These are phyloP conservation scores for Acacia pycnantha DNA, from an alignment of 331 rosid species.

Conservation along the genomic window DNA sequence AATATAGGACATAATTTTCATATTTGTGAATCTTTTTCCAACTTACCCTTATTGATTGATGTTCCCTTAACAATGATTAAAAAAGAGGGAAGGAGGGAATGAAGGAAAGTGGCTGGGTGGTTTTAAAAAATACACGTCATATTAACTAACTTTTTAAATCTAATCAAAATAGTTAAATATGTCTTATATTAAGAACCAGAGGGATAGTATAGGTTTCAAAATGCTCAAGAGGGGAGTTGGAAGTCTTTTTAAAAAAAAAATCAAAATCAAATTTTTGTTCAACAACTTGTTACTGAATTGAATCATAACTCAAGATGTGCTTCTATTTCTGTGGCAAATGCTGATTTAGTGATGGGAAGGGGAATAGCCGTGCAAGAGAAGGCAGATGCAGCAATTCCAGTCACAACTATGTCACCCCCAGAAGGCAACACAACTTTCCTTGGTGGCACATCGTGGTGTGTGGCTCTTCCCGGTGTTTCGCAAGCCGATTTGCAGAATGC, in stretches of 20 bases:
- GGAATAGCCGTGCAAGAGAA: constrained; percentile 56
- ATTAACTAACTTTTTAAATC: too few species aligned
- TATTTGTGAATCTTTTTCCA: too few species aligned
- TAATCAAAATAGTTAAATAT: too few species aligned
- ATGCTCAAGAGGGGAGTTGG: background rate
- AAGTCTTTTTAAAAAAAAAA: background rate
- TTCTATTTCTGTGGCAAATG: background rate
- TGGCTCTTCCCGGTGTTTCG: constrained; percentile 75
- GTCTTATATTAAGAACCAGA: too few species aligned
- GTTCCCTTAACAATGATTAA: too few species aligned
- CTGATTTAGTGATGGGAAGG: constrained; percentile 37
- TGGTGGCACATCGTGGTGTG: constrained; percentile 91
- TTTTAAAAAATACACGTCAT: too few species aligned
- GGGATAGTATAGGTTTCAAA: background rate
- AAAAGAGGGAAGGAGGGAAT: too few species aligned
- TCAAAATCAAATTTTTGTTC: background rate
- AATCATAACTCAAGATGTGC: background rate
- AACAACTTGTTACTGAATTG: too few species aligned
- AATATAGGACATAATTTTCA: too few species aligned
- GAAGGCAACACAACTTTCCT: constrained; percentile 94
- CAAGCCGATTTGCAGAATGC: constrained; percentile 87
- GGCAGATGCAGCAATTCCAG: constrained; percentile 53
- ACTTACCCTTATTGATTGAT: too few species aligned
- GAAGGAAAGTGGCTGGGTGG: too few species aligned
- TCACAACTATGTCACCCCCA: constrained; percentile 66